A percentile compares a stretch with the other conserved stretches of the same genome.
phyloP scores from a whole-genome alignment of 306 rosid species.

The Ziziphus jujuba region DNA sequence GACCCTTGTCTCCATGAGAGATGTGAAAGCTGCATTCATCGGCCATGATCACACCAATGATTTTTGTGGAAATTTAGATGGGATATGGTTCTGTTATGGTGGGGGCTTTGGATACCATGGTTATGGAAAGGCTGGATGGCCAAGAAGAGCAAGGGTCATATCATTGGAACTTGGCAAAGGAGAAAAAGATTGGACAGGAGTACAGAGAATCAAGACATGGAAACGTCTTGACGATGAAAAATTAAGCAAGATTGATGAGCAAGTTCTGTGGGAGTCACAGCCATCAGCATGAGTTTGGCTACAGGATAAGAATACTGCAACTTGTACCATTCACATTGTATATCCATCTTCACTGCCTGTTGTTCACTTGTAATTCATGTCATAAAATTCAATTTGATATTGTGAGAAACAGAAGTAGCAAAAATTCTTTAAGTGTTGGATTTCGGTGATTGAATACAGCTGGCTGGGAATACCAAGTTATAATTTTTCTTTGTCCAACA shows the following conservation, averaged over 20 bases:
- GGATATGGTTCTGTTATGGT: conserved; percentile 93
- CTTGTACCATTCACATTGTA: no score
- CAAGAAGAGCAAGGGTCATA: conserved; percentile 81
- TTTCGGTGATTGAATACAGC: no score
- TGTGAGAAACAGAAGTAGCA: no score
- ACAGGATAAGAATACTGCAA: not conserved
- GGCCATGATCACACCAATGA: conserved; percentile 93
- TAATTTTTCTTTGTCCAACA: no score
- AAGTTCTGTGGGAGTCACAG: conserved; percentile 55
- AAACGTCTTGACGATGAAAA: conserved; percentile 79
- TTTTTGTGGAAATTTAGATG: conserved; percentile 80
- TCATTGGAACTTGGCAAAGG: conserved; percentile 66
- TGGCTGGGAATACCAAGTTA: no score
- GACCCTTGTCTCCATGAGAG: conserved; percentile 64
- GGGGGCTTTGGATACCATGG: conserved; percentile 95
- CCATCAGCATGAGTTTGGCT: conserved; percentile 12
- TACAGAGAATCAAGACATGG: conserved; percentile 76
- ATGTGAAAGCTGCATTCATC: conserved; percentile 88
- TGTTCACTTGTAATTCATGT: no score
- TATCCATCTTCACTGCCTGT: no score
- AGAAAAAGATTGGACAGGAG: conserved; percentile 53
- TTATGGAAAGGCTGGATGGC: conserved; percentile 80
- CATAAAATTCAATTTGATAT: no score
- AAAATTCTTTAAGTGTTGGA: no score
- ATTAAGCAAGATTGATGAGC: conserved; percentile 77